Evolutionary conservation across 768 basidiomycete genomes (phyloP).

Genomic region (Tylopilus felleus): DNA sequence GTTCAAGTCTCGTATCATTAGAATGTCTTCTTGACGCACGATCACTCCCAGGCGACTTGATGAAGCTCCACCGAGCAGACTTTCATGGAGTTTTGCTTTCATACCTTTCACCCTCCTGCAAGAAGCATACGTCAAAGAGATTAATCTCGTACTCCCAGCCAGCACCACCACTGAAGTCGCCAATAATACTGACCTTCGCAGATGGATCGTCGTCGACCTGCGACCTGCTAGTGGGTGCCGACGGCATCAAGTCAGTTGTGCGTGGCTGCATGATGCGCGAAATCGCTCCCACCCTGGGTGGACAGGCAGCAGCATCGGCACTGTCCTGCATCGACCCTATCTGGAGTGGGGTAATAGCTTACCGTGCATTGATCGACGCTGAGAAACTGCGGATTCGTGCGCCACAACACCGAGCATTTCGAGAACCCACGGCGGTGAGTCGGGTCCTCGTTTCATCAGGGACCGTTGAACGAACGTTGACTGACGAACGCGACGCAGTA

Average conservation of each 20-base stretch:
- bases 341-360: conserved; percentile 59
- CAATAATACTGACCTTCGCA: conserved; percentile 50
- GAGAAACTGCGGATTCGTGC: conserved; percentile 41
- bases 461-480: too few relatives aligned
- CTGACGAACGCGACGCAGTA: too few relatives aligned
- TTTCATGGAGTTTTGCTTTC: conserved; percentile 59
- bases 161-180: conserved; percentile 28
- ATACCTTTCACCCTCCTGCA: conserved; percentile 44
- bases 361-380: conserved; percentile 56
- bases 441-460: neutral
- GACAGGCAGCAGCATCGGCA: conserved; percentile 40
- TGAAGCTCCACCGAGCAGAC: conserved; percentile 62
- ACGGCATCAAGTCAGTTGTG: too few relatives aligned
- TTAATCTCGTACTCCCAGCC: conserved; percentile 53
- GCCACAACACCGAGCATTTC: conserved; percentile 47
- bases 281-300: conserved; percentile 38
- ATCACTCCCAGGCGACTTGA: conserved; percentile 41
- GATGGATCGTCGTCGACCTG: conserved; percentile 41
- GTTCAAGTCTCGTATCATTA: neutral
- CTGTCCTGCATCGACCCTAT: conserved; percentile 46
- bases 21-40: neutral
- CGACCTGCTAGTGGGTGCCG: too few relatives aligned
- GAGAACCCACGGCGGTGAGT: conserved; percentile 47
- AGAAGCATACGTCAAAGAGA: conserved; percentile 53
- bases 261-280: too few relatives aligned